These are phyloP conservation scores for Beauveria scarabaeidicola DNA, from an alignment of 2,329 filamentous ascomycete genomes.

Conservation along the genomic window DNA sequence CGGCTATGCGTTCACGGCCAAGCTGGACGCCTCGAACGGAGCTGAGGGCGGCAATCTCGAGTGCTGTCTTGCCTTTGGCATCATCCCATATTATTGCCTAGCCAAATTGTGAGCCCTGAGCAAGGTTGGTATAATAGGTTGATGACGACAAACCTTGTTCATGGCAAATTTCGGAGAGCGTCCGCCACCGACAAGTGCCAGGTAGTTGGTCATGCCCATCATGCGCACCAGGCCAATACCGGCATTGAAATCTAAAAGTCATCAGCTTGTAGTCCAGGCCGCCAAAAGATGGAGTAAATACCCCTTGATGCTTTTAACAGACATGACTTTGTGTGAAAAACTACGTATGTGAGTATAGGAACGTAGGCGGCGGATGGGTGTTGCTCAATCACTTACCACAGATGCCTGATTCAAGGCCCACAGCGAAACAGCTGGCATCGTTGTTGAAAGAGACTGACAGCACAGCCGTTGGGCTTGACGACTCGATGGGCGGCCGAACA, in stretches of 20 bases:
- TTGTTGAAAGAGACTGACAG: constrained; percentile 81
- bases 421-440: constrained; percentile 76
- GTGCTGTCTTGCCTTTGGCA: constrained; percentile 58
- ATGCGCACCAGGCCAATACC: constrained; percentile 78
- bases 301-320: constrained; percentile 52
- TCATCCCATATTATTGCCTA: constrained; percentile 89
- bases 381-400: constrained; percentile 48
- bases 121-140: not conserved
- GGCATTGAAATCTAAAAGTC: constrained; percentile 59
- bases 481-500: constrained; percentile 77
- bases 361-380: not conserved
- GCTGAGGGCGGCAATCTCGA: constrained; percentile 74
- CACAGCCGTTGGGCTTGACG: constrained; percentile 62
- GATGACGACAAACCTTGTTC: constrained; percentile 56
- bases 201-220: constrained; percentile 78
- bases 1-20: constrained; percentile 65
- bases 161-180: constrained; percentile 76
- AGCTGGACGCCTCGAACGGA: constrained; percentile 74
- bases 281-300: constrained; percentile 17
- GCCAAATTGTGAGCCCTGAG: not conserved
- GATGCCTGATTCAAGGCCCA: constrained; percentile 79
- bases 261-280: not conserved
- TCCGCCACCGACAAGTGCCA: constrained; percentile 84
- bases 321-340: constrained; percentile 66
- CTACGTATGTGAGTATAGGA: constrained; percentile 34